Conservation (phyloP, 352 stramenopile species). For the Phytopythium oedochilum region DNA sequence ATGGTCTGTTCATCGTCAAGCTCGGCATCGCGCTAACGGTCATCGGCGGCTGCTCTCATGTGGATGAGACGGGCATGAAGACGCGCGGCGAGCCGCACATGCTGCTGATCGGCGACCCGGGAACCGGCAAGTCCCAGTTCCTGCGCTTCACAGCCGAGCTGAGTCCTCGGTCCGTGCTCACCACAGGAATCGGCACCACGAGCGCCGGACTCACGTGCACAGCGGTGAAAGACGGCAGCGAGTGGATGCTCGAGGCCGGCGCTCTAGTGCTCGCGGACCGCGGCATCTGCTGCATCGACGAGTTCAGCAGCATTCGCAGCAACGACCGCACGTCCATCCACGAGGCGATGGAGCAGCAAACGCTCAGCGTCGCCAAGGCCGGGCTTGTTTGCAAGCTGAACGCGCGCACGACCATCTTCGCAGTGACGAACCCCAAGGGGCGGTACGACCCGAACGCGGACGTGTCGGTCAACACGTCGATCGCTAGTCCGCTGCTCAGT, state of each 20-base stretch:
- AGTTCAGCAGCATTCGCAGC: conserved; percentile 99
- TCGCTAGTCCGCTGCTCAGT: conserved; percentile 96
- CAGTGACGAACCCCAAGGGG: conserved; percentile 97
- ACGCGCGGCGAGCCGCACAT: conserved; percentile 98
- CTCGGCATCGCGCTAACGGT: conserved; percentile 54
- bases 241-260: conserved; percentile 96
- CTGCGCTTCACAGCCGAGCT: conserved; percentile 97
- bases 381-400: conserved; percentile 99
- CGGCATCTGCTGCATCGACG: conserved; percentile 99
- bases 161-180: conserved; percentile 97
- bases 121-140: conserved; percentile 97
- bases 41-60: conserved; percentile 13
- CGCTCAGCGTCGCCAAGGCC: conserved; percentile 97
- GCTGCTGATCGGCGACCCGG: conserved; percentile 97
- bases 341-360: conserved; percentile 99
- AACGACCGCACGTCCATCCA: conserved; percentile 97
- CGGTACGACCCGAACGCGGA: conserved; percentile 98
- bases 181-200: conserved; percentile 97
- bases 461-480: conserved; percentile 98
- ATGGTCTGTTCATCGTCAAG: conserved; percentile 97
- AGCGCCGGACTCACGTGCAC: conserved; percentile 98
- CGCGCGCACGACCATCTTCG: conserved; percentile 97
- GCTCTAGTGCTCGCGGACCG: conserved; percentile 97
- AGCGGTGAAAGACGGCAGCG: conserved; percentile 92
- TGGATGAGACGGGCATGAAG: conserved; percentile 50